Conservation (phyloP, 495 filamentous ascomycete genomes). For the Penicillium ucsense region DNA sequence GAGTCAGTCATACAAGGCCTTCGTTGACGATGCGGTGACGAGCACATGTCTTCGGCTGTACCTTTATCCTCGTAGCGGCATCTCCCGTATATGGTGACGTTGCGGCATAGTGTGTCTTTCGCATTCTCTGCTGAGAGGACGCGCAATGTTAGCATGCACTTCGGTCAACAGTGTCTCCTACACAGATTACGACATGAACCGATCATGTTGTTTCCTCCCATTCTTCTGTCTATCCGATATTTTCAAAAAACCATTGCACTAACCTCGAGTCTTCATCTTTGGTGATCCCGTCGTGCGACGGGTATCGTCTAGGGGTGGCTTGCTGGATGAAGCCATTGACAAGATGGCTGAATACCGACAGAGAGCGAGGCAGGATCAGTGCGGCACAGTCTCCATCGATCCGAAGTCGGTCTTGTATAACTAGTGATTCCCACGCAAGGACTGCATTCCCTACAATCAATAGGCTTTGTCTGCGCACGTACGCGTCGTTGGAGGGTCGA, state of each 20-base stretch:
- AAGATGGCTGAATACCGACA: constrained; percentile 21
- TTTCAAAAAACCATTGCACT: constrained; percentile 7
- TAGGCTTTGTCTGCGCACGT: constrained; percentile 3
- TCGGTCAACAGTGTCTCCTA: not conserved
- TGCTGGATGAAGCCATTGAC: constrained; percentile 34
- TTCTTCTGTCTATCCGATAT: not conserved
- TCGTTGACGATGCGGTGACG: too few species aligned
- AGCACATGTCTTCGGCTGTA: constrained; percentile 2
- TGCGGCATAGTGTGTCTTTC: constrained; percentile 86
- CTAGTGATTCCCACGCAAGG: constrained; percentile 24
- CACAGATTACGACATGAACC: not conserved
- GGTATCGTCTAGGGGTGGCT: constrained; percentile 35
- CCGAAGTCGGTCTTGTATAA: constrained; percentile 14
- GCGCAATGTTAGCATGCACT: constrained; percentile 1
- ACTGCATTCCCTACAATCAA: constrained; percentile 33
- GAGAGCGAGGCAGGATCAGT: constrained; percentile 22
- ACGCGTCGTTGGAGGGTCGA: too few species aligned
- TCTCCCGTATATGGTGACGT: constrained; percentile 88
- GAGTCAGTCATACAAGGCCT: constrained; percentile 11
- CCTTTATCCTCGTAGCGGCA: constrained; percentile 86
- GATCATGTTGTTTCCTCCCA: not conserved
- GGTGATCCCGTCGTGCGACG: constrained; percentile 46
- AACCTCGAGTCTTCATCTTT: constrained; percentile 55
- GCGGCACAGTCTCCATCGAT: constrained; percentile 36
- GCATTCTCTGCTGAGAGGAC: constrained; percentile 42